These are phyloP conservation scores for Yarrowia deformans DNA, from an alignment of 805 yeast species.

Conservation along the genomic window DNA sequence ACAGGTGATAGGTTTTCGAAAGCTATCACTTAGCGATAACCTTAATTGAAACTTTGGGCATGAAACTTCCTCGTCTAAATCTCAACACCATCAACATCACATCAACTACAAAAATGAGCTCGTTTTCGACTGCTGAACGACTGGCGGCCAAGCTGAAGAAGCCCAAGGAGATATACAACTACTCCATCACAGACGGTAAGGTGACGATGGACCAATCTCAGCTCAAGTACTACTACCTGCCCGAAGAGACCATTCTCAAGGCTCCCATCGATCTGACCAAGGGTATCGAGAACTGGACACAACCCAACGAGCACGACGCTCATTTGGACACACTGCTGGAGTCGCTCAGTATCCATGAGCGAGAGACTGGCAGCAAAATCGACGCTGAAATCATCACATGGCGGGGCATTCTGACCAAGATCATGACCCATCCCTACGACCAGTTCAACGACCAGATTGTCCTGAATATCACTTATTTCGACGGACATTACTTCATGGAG, in stretches of 20 bases:
- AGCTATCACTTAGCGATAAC: conserved; percentile 5
- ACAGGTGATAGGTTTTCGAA: too few relatives aligned
- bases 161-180: conserved; percentile 82
- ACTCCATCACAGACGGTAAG: conserved; percentile 63
- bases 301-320: conserved; percentile 56
- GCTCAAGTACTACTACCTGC: conserved; percentile 78
- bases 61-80: conserved; percentile 1
- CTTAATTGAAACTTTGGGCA: conserved; percentile 12
- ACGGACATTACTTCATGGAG: conserved; percentile 58
- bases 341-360: conserved; percentile 66
- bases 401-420: conserved; percentile 81
- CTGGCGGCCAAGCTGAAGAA: conserved; percentile 70
- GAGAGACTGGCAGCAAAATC: conserved; percentile 54
- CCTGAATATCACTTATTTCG: conserved; percentile 70
- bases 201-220: conserved; percentile 57
- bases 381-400: conserved; percentile 77
- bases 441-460: conserved; percentile 60
- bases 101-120: neutral
- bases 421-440: conserved; percentile 72
- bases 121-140: conserved; percentile 46
- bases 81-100: conserved; percentile 5
- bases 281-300: conserved; percentile 69
- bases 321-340: conserved; percentile 65
- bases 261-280: conserved; percentile 65
- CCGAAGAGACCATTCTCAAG: conserved; percentile 70